Base-by-base conservation (phyloP, 768 basidiomycete genomes). In the Boletus subparvulus region DNA sequence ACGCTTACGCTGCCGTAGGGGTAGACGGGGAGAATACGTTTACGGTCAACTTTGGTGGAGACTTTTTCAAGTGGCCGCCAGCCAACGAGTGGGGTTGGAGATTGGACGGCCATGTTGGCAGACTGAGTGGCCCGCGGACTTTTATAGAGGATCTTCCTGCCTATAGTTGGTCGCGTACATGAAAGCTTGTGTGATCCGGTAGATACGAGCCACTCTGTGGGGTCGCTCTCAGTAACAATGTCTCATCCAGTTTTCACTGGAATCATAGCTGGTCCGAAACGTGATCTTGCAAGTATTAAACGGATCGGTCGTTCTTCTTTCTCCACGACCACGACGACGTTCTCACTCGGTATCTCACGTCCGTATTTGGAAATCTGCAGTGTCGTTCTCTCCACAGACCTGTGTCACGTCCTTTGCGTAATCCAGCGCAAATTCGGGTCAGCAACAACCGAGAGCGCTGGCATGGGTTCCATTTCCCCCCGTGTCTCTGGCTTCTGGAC, bases 41-140 rank as follows among this genome's bases (percentile, higher is more conserved):
- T 12, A 56, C 60, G 0, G 81, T 88, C 11, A 88, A 87, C 64
- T 89, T 88, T 72, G 86, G 87, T 0, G 79, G 76, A 1, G 79
- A 78, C n/a, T 42, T 67, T 28, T 86, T 88, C 61, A 72, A 65
- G 54, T 88, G 87, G 87, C 72, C 74, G 62, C 84, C 82, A 53
- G 87, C 80, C 2, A 88, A 86, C 60, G 80, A 86, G 59, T 83
- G 80, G 80, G 75, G 77, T 0, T 88, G 87, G 87, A 76, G 78
- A 59, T 75, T 86, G 16, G 85, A 88, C 49, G 78, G 80, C 0
- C 81, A 86, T 64, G 77, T 87, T n/a, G 84, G 85, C 12, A 71
- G 69, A 35, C 65, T 83, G 61, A 56, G 66, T 9, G 75, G 44
- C 19, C 55, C 56, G 2, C 32, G 14, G n/a, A 17, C 11, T 13